Base-by-base conservation (phyloP, 2,329 filamentous ascomycete species). In the Aschersonia sp. region DNA sequence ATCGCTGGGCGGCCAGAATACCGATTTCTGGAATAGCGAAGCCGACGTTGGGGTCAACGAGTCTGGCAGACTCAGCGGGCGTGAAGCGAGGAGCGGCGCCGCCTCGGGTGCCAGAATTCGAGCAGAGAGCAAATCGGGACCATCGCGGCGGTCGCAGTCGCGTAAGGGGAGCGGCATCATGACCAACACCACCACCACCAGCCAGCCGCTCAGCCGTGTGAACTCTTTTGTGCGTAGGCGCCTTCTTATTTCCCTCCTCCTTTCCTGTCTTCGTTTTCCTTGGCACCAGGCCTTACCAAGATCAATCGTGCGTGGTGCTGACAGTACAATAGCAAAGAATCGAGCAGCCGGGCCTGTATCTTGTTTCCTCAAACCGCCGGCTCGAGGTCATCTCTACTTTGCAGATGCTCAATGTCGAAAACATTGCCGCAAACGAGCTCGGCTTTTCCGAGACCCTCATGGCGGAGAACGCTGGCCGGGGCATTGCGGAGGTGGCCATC, bases 331-430 rank as follows among this genome's bases (percentile, higher is more conserved):
- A 63, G 51, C 64, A 65, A 54, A 63, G 63, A 55, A 51, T 57
- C 6, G 58, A 63, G 11, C 64, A 61, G 43, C 59, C 67, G 1
- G 73, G 74, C 1, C 71, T 81, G 46, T 79, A 76, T 55, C 62
- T 76, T 35, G 57, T 72, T 14, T 71, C 70, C 7, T 76, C 76
- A 2, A 72, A 74, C 54, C 73, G 75, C 37, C 75, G 73, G 10
- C 66, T 81, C 31, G 79, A 83, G 55, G 70, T 77, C 5, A 76
- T 83, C 32, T 82, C 79, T 14, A 75, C 90, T 5, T 70, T 92
- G 40, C 87, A 94, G 59, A 92, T 96, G 78, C 76, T 94, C 31
- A 90, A 92, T 52, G 77, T 97, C 1, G 92, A 97, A 65, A 89
- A 92, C 57, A 85, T 94, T 48, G 88, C 89, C 0, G 83, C 88